Evolutionary conservation across 2,329 filamentous ascomycete genomes (phyloP).

Genomic region (Neurospora crassa): DNA sequence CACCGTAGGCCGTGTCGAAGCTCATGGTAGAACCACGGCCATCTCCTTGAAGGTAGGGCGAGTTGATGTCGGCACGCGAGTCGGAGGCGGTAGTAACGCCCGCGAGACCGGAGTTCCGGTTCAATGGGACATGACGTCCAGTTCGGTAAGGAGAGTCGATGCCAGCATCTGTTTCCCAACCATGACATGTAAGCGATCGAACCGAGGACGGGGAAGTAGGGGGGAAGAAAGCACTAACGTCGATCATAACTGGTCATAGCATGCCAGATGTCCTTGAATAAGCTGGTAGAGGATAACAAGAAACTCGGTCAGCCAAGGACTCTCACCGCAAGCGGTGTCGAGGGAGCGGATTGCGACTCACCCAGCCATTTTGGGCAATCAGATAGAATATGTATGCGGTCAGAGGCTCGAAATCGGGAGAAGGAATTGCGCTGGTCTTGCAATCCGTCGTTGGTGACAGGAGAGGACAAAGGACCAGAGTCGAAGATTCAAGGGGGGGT

Average conservation of each 20-base stretch:
- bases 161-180: constrained; percentile 60
- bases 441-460: neutral
- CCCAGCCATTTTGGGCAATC: neutral
- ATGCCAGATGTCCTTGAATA: constrained; percentile 60
- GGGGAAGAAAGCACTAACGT: constrained; percentile 37
- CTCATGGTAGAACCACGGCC: constrained; percentile 41
- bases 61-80: constrained; percentile 74
- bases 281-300: neutral
- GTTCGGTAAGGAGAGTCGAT: constrained; percentile 90
- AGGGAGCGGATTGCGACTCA: neutral
- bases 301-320: constrained; percentile 8
- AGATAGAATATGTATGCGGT: neutral
- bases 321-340: neutral
- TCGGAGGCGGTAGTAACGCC: constrained; percentile 84
- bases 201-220: constrained; percentile 13
- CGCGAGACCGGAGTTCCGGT: constrained; percentile 63
- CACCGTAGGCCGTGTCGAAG: constrained; percentile 50
- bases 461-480: neutral
- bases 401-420: neutral
- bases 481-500: neutral
- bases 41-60: constrained; percentile 67
- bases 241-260: constrained; percentile 66
- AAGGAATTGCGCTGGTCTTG: neutral
- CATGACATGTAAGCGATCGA: constrained; percentile 12
- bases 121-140: constrained; percentile 80